Base-by-base conservation (phyloP, 2,329 filamentous ascomycete species). In the Fusarium liriodendri region DNA sequence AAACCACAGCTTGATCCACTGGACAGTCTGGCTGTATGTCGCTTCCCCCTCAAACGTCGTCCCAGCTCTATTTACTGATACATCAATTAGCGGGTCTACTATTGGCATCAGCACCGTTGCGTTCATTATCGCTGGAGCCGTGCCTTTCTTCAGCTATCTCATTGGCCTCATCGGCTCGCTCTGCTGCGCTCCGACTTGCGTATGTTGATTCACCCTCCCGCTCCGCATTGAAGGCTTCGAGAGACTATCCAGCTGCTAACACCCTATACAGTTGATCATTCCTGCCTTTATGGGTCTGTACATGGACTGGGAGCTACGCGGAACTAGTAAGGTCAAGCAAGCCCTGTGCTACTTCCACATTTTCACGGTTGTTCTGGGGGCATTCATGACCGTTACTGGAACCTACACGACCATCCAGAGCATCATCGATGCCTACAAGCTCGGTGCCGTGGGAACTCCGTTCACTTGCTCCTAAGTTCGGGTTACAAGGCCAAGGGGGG, bases 171-270 rank as follows among this genome's bases (percentile, higher is more conserved):
- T 72, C 20, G 77, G 75, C n/a, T 74, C 76, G 14, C 70, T 79
- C 32, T 79, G 77, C 66, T 79, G 74, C 55, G 73, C 77, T 20
- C 78, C 78, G 22, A 79, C 78, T 29, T 79, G 78, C 55, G 77
- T 79, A 74, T 38, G 76, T 73, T 29, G 8, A 54, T n/a, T n/a
- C 47, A n/a, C 9, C 20, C 14, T 22, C 11, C 10, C 14, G 29
- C 29, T 32, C 9, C 29, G 29, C 29, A 7, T 27, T 54, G 8
- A n/a, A 57, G 16, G 20, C 18, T 38, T 20, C 13, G 16, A 5
- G 10, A 9, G 10, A 40, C 29, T 16, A 6, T 40, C 20, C 40
- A 27, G 9, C n/a, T 45, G 33, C 45, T 62, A 6, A 59, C n/a
- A 27, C 18, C 37, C n/a, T 1, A 27, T 6, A 32, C 32, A 75